Base-by-base conservation (phyloP, 306 rosid species). In the Pyrus communis region DNA sequence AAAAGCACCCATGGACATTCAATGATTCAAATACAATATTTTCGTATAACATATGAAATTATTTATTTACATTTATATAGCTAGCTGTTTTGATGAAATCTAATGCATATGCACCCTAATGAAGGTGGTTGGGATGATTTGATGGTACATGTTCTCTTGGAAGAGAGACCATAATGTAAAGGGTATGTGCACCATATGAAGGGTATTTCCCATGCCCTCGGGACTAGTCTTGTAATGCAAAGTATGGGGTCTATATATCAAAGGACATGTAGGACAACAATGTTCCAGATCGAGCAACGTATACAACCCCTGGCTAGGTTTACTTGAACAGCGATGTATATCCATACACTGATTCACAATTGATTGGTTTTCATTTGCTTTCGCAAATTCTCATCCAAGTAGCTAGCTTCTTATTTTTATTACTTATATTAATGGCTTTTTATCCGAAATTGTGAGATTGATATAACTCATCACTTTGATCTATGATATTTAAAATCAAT, bases 91-190 rank as follows among this genome's bases (percentile, higher is more conserved):
- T 65, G 8, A 65, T 65, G 69, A 65, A 31, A 31, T 18, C 43
- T 55, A 54, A 71, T 61, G 38, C 67, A 61, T 14, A 5, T 61
- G 67, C 10, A 62, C 33, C 35, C 33, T 27, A 23, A 3, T 27
- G 59, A 61, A 25, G 57, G 58, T 60, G 13, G 77, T 74, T 74
- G 77, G 57, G 65, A 6, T 74, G 69, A 74, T 74, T 60, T 74
- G 59, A 61, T 74, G 69, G 12, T 43, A 43, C 77, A 23, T 40
- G 2, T 42, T 35, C 45, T 73, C 45, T 73, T 18, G 46, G 31
- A 15, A 18, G 21, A 15, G 55, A 72, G 51, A 55, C 51, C 46
- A 9, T 21, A 35, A 31, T 55, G 65, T 22, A 22, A 23, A 12
- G 65, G 65, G 33, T 30, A 23, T 73, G 25, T 17, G 43, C 51